Evolutionary conservation across 768 basidiomycete genomes (phyloP), one percentile per base, ranked within the genome.

Genomic region (Termitomyces sp.): DNA sequence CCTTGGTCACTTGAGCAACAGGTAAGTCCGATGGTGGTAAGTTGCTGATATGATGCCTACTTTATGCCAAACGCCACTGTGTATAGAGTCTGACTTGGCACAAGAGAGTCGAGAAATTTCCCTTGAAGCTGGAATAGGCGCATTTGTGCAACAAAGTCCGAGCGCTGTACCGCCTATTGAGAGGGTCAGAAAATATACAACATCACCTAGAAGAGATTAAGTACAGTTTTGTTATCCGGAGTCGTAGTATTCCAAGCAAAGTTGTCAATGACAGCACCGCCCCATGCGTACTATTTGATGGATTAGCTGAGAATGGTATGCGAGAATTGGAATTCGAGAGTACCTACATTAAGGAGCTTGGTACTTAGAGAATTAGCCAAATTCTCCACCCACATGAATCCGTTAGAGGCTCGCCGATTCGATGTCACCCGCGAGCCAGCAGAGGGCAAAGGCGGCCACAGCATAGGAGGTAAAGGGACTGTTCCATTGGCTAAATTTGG

Each of bases 251-350:
- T 72, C 59, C 68, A 72, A 0, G 68, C 71, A 51, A 67, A 68
- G 56, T 70, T 70, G 53, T 72, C 65, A 46, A 71, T 71, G 12
- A 72, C 56, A 21, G 71, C 71, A 12, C 70, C 71, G 32, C 70
- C 71, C 69, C 70, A 71, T 11, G 71, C 68, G 29, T 72, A 70
- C 71, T 72, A 17, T n/a, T n/a, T n/a, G 31, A 17, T 14, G 12
- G 53, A 19, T 51, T 29, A 21, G 5, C 19, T 14, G 43, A 41
- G 8, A 51, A 40, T 66, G 62, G 5, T 25, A 40, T 19, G 17
- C 25, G 17, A 40, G 17, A 38, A 38, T 14, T 2, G 12, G n/a
- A 27, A n/a, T 29, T 38, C 21, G 9, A 49, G 19, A 27, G 11
- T 11, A n/a, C 11, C 10, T 40, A 51, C 50, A 55, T 72, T 66